phyloP scores from a whole-genome alignment of 257 asterid genomes.

The Orobanche coerulescens region DNA sequence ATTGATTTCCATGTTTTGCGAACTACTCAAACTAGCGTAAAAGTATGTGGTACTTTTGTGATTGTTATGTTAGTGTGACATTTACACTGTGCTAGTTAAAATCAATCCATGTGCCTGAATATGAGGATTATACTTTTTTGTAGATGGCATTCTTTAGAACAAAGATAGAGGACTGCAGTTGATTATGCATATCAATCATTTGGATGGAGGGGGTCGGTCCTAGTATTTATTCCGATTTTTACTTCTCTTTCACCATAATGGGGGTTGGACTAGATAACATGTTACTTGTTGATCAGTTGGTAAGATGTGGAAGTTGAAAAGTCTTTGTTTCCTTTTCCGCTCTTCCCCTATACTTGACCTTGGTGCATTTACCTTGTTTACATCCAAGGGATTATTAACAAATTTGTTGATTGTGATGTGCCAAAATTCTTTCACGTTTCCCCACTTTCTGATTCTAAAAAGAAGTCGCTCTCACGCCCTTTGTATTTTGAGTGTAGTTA shows the following conservation, averaged over 20 bases:
- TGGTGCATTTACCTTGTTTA: not conserved
- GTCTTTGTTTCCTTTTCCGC: not conserved
- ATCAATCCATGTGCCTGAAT: not conserved
- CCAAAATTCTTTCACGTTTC: not conserved
- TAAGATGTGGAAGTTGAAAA: not conserved
- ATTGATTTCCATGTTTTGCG: not conserved
- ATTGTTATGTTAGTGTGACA: constrained; percentile 2
- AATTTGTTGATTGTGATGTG: not conserved
- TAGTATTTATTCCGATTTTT: not conserved
- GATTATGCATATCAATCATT: not conserved
- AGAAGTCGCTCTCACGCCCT: not conserved
- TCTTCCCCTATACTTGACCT: not conserved
- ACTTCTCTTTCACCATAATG: not conserved
- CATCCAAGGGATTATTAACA: not conserved
- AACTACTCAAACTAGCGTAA: constrained; percentile 6
- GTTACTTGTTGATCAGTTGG: constrained; percentile 2
- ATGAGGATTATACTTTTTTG: not conserved
- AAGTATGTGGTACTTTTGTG: not conserved
- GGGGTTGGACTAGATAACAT: not conserved
- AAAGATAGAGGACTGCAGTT: not conserved
- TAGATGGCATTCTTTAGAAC: not conserved
- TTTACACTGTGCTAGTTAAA: not conserved
- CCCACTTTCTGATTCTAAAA: not conserved
- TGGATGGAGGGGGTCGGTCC: not conserved
- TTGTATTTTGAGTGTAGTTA: not conserved